Evolutionary conservation across 192 early-diverging fungal genomes (phyloP), one percentile per base, ranked within the genome.

Genomic region (Coemansia asiatica): DNA sequence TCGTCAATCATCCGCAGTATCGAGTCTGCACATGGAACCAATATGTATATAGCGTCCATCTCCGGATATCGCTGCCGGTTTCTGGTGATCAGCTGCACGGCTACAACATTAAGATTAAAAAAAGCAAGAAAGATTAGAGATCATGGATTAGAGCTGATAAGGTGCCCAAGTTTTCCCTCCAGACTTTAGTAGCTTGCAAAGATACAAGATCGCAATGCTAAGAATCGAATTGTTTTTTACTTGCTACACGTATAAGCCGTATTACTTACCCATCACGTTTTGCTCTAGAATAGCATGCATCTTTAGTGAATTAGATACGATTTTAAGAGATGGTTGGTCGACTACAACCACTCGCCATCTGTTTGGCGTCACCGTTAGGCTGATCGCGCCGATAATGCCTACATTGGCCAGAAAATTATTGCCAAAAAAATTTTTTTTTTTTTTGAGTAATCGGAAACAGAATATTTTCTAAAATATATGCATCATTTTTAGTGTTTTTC

Each of bases 291-390:
- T 68, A 15, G 71, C 64, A 13, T 70, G 75, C 75, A 82, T 77
- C 63, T 78, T 74, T 28, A 82, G 75, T 49, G 77, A 71, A 21
- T 67, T 66, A 5, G 81, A 82, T 23, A 82, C 60, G 56, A 82
- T 72, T 22, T 72, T 74, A 60, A 82, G 75, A 47, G 81, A 74
- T 18, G 72, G 72, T 16, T 56, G 67, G 50, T 82, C 81, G 54
- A 76, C 81, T 26, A 82, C 72, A 5, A 82, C 81, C 18, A 82
- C 81, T 21, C 72, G 68, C 81, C 81, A 82, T 55, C 67, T 74
- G 67, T 59, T 72, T 21, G 67, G 59, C 35, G 60, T 71, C 4
- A 61, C 63, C 10, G 60, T 68, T 27, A 67, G 56, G 36, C 74
- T 53, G 71, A 81, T 81, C 25, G 79, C 73, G 33, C 19, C 44